Conservation (phyloP, 148 eudicot species). For the Rhododendron molle region DNA sequence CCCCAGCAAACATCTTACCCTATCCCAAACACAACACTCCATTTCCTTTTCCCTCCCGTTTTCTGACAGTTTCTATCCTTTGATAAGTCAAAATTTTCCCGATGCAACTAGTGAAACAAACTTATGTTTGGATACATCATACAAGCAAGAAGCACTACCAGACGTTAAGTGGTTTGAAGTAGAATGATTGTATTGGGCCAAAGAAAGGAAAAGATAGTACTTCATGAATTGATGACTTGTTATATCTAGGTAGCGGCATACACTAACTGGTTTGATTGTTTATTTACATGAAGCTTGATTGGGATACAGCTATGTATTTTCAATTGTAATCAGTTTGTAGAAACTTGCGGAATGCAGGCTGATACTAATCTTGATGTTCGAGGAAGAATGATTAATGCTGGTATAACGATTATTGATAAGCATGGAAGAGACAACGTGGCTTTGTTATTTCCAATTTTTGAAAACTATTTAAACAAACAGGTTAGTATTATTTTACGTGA, state of each 20-base stretch:
- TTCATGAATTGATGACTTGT: not conserved
- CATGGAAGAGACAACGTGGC: slow-evolving; percentile 89
- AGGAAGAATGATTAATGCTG: slow-evolving; percentile 98
- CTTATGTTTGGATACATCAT: not conserved
- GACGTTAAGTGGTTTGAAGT: not conserved
- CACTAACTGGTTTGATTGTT: not conserved
- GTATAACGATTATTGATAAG: slow-evolving; percentile 87
- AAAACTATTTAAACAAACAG: slow-evolving; percentile 95
- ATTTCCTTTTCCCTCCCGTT: not conserved
- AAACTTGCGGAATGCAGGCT: slow-evolving; percentile 55
- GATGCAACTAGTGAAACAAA: not conserved
- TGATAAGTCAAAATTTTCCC: not conserved
- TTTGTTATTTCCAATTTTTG: slow-evolving; percentile 92
- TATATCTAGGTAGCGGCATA: not conserved
- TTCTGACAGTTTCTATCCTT: not conserved
- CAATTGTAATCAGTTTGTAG: not conserved
- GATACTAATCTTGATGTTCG: slow-evolving; percentile 91
- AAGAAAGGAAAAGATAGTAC: slow-evolving; percentile 3
- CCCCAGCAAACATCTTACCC: not conserved
- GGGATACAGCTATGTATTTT: not conserved
- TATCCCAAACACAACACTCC: not conserved
- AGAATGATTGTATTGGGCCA: not conserved
- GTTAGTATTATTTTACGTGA: slow-evolving; percentile 30
- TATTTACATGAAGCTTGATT: not conserved
- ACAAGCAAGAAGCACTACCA: not conserved